Percentiles rank a stretch among this genome's conserved stretches.
These are phyloP conservation scores for Pichia insulana DNA, from an alignment of 805 yeast genomes.

Conservation along the genomic window DNA sequence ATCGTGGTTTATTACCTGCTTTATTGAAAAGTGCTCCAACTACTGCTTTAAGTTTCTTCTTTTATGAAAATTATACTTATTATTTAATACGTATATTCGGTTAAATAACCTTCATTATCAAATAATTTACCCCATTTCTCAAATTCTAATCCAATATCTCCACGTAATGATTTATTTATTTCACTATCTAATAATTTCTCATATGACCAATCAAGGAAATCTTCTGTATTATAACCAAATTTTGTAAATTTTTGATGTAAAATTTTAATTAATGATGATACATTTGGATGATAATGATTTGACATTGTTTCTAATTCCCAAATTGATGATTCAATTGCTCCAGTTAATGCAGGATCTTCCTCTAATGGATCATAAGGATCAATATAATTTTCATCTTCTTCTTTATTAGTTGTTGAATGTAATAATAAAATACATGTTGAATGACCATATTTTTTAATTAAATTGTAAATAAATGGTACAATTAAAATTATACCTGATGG, in stretches of 20 bases:
- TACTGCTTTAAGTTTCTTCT: conserved; percentile 32
- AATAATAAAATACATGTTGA: conserved; percentile 89
- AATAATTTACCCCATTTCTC: conserved; percentile 42
- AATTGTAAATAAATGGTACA: conserved; percentile 85
- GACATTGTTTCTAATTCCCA: conserved; percentile 82
- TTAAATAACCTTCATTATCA: conserved; percentile 21
- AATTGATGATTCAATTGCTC: conserved; percentile 75
- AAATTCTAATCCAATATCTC: conserved; percentile 71
- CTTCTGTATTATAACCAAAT: conserved; percentile 82
- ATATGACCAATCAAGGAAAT: conserved; percentile 88
- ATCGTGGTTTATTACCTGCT: conserved; percentile 67
- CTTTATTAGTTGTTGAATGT: conserved; percentile 39
- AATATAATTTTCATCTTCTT: conserved; percentile 27
- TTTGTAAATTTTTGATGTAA: conserved; percentile 86
- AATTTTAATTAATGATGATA: conserved; percentile 83
- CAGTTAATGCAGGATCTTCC: conserved; percentile 65
- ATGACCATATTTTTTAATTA: conserved; percentile 62
- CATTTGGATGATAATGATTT: conserved; percentile 89
- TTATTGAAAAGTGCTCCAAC: conserved; percentile 75
- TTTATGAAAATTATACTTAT: conserved; percentile 25
- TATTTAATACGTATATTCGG: conserved; percentile 10
- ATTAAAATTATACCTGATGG: conserved; percentile 84
- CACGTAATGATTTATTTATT: conserved; percentile 52
- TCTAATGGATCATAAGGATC: conserved; percentile 68
- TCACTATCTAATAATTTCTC: conserved; percentile 56